Conservation (phyloP, 2,329 filamentous ascomycete species). For the Verticillium longisporum region DNA sequence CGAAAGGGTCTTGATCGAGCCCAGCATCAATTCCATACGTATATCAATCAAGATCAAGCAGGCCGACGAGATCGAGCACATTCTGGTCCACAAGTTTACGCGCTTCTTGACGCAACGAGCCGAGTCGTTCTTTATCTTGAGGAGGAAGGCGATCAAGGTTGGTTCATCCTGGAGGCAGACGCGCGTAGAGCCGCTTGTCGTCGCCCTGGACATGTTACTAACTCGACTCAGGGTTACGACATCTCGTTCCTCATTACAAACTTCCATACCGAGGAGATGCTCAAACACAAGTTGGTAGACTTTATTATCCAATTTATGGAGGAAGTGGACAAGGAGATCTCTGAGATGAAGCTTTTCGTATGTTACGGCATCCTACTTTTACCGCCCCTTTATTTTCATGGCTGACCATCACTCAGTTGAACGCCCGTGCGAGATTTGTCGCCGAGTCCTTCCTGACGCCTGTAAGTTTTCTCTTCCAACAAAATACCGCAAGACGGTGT, state of each 20-base stretch:
- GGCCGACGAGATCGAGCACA: conserved; percentile 97
- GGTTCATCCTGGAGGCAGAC: conserved; percentile 13
- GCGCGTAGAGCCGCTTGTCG: background rate
- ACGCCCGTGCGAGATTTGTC: conserved; percentile 93
- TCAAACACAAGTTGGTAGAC: conserved; percentile 98
- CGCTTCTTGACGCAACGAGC: conserved; percentile 93
- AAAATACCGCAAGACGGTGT: conserved; percentile 9
- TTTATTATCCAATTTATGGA: conserved; percentile 99
- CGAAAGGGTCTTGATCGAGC: conserved; percentile 92
- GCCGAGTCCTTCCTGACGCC: conserved; percentile 97
- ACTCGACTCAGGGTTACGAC: conserved; percentile 70
- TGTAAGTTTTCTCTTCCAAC: conserved; percentile 41
- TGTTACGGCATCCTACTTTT: conserved; percentile 28
- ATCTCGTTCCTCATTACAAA: conserved; percentile 99
- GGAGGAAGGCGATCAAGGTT: conserved; percentile 93
- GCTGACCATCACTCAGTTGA: conserved; percentile 55
- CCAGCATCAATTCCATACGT: conserved; percentile 92
- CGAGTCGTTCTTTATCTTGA: conserved; percentile 92
- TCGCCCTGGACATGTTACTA: conserved; percentile 8
- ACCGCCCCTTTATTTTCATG: background rate
- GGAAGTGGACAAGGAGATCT: conserved; percentile 99
- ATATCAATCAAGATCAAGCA: conserved; percentile 99
- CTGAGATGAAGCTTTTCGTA: conserved; percentile 99
- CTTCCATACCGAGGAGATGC: conserved; percentile 96
- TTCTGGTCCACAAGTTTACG: conserved; percentile 97